Evolutionary conservation across 768 basidiomycete genomes (phyloP).

Genomic region (Russula lepida): DNA sequence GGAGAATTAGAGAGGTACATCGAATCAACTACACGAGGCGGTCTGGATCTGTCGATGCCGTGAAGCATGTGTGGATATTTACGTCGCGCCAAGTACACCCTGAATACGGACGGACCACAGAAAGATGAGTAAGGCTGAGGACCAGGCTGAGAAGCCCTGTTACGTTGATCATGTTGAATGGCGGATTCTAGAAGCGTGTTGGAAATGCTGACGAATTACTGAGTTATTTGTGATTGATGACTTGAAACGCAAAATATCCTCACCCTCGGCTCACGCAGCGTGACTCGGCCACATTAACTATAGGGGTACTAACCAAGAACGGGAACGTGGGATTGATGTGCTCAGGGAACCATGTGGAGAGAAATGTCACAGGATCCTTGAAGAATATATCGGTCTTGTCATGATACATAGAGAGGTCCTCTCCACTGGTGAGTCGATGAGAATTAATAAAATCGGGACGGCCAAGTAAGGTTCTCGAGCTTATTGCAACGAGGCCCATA

Average conservation of each 20-base stretch:
- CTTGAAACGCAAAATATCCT: constrained; percentile 36
- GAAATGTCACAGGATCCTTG: constrained; percentile 55
- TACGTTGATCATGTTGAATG: no score
- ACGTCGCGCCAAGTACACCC: no score
- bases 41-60: no score
- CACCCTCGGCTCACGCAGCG: constrained; percentile 42
- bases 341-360: constrained; percentile 57
- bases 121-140: no score
- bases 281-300: constrained; percentile 73
- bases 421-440: constrained; percentile 31
- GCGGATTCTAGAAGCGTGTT: no score
- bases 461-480: constrained; percentile 7
- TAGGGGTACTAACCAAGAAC: constrained; percentile 45
- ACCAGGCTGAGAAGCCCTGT: no score
- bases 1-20: no score
- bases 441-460: not conserved
- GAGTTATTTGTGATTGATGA: no score
- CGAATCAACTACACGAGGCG: no score
- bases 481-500: constrained; percentile 90
- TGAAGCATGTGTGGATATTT: no score
- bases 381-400: constrained; percentile 86
- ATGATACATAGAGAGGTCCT: constrained; percentile 47
- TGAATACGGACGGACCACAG: no score
- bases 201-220: no score
- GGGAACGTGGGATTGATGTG: constrained; percentile 57